Evolutionary conservation across 2,329 filamentous ascomycete genomes (phyloP).

Genomic region (Phyllosticta citriasiana): DNA sequence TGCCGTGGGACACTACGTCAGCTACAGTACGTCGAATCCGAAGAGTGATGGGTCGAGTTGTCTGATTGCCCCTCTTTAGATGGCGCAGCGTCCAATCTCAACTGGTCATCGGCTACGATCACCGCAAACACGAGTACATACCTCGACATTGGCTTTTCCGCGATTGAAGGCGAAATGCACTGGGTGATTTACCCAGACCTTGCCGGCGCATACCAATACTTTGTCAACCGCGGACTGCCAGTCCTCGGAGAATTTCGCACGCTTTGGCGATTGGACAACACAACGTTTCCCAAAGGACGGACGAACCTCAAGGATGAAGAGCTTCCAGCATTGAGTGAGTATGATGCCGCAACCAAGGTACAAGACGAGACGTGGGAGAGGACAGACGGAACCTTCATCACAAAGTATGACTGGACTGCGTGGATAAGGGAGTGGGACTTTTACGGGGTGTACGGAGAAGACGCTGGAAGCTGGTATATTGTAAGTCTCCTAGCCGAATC

Average conservation of each 20-base stretch:
- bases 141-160: conserved; percentile 40
- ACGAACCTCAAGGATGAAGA: conserved; percentile 37
- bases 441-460: conserved; percentile 41
- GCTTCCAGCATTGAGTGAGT: conserved; percentile 36
- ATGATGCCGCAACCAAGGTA: conserved; percentile 37
- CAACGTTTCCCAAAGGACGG: conserved; percentile 37
- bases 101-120: conserved; percentile 39
- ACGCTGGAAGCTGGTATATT: conserved; percentile 44
- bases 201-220: conserved; percentile 46
- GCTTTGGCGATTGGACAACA: conserved; percentile 41
- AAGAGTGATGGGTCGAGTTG: not conserved
- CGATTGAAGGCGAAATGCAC: conserved; percentile 40
- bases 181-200: conserved; percentile 43
- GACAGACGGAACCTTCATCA: conserved; percentile 39
- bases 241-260: conserved; percentile 42
- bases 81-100: conserved; percentile 37
- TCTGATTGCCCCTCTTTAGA: conserved; percentile 21
- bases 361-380: conserved; percentile 46
- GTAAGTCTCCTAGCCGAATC: conserved; percentile 5
- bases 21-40: conserved; percentile 29
- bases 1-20: conserved; percentile 36
- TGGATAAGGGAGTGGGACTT: conserved; percentile 34
- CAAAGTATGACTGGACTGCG: conserved; percentile 42
- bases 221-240: conserved; percentile 41
- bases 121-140: conserved; percentile 22